Conservation (phyloP, 2,329 filamentous ascomycete genomes). For the Fusarium cyanostomum region DNA sequence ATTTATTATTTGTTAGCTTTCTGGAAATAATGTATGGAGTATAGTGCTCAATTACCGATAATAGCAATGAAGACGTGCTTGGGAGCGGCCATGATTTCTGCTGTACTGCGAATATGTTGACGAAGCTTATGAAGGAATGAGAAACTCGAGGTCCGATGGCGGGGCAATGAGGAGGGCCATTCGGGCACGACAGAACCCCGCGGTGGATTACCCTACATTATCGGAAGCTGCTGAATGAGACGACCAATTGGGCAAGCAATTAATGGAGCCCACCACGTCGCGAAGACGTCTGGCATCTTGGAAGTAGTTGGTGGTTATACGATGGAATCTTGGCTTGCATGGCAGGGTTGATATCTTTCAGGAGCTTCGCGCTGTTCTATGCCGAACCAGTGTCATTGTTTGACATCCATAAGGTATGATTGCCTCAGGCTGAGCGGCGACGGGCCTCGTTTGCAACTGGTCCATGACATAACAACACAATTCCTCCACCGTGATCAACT, state of each 20-base stretch:
- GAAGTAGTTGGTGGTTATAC: neutral
- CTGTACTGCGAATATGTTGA: slow-evolving; percentile 17
- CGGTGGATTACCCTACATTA: slow-evolving; percentile 41
- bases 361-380: neutral
- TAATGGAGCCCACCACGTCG: slow-evolving; percentile 14
- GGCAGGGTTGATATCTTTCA: no score
- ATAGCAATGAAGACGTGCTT: slow-evolving; percentile 64
- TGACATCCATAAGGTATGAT: slow-evolving; percentile 6
- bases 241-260: slow-evolving; percentile 29
- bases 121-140: slow-evolving; percentile 38
- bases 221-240: slow-evolving; percentile 14
- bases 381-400: neutral
- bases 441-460: neutral
- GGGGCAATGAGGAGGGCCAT: slow-evolving; percentile 42
- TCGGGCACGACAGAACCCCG: slow-evolving; percentile 40
- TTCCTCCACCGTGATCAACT: slow-evolving; percentile 3
- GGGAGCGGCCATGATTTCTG: slow-evolving; percentile 52
- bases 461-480: neutral
- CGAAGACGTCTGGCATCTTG: neutral
- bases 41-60: slow-evolving; percentile 52
- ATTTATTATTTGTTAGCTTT: slow-evolving; percentile 28
- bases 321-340: no score
- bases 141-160: slow-evolving; percentile 49
- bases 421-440: slow-evolving; percentile 39
- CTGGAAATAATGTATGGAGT: neutral